Base-by-base conservation (phyloP, 1,284 basidiomycete species). In the Blastosporella zonata region DNA sequence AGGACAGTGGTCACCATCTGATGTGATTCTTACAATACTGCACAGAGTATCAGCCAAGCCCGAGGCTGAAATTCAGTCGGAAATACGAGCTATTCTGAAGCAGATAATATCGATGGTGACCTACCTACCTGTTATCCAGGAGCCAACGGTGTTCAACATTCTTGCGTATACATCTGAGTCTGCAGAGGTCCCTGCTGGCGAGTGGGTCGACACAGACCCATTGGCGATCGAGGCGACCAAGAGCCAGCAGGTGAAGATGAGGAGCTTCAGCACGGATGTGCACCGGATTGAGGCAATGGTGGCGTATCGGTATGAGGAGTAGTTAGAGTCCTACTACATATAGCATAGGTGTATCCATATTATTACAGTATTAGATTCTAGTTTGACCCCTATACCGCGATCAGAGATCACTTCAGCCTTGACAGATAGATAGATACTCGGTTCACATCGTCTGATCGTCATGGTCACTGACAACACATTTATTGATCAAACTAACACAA, bases 61-160 rank as follows among this genome's bases (percentile, higher is more conserved):
- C 2, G 94, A 98, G 62, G 80, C 93, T 27, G 93, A 98, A 64
- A 96, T 99, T 27, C 93, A 97, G 68, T 90, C 89, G 23, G 96
- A 99, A 77, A 99, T 99, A 58, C 86, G 96, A 20, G 93, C 93
- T 43, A 98, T 99, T 63, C 82, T 99, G 66, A 97, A 98, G 72
- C 97, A 99, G 69, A 99, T 99, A 63, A 94, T 97, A 35, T 93
- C 93, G 40, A 91, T 87, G 59, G 93, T 95, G 56, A 97, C 96
- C 12, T 98, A 97, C 70, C 74, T 99, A 47, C 96, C 96, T 0
- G 88, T 95, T 50, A 88, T 98, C 42, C 90, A 97, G 58, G 93
- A 97, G 67, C 88, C 91, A 23, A 98, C 94, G 61, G 83, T 87
- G 65, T 94, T 99, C 79, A 97, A 96, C 59, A 95, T 98, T 57